A percentile compares a stretch with the other conserved stretches of the same genome.
Evolutionary conservation across 148 eudicot genomes (phyloP).

Genomic region (Rhododendron vialii): DNA sequence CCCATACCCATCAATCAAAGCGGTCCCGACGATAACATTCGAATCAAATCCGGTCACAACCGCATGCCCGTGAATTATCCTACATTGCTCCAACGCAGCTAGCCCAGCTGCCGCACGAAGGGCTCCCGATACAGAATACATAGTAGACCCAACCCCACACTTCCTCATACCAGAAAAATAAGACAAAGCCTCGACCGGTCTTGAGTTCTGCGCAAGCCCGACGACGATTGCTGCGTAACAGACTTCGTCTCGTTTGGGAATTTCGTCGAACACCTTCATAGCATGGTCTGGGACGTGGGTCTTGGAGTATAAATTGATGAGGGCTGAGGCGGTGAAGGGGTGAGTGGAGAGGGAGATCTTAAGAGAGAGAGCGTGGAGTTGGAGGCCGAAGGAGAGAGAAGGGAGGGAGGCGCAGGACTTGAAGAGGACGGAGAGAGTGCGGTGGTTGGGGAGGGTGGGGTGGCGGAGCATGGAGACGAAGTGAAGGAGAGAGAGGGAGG

Average conservation of each 20-base stretch:
- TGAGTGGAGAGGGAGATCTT: conserved; percentile 30
- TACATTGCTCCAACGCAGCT: conserved; percentile 60
- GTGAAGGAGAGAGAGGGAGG: conserved; percentile 34
- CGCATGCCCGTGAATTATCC: conserved; percentile 41
- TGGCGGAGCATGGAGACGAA: conserved; percentile 67
- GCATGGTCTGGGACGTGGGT: conserved; percentile 30
- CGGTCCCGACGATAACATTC: background rate
- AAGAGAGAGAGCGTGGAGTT: conserved; percentile 35
- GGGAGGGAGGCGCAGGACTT: conserved; percentile 42
- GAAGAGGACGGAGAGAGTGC: conserved; percentile 44
- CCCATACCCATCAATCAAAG: conserved; percentile 58
- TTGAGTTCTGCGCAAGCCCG: conserved; percentile 24
- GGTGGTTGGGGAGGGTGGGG: conserved; percentile 45
- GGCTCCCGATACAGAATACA: conserved; percentile 58
- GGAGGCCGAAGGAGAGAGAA: conserved; percentile 31
- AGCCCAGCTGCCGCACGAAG: conserved; percentile 41
- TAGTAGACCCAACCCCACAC: conserved; percentile 29
- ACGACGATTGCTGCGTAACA: conserved; percentile 54
- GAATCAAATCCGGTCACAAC: background rate
- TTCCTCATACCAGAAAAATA: background rate
- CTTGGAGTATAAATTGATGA: conserved; percentile 43
- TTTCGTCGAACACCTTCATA: conserved; percentile 61
- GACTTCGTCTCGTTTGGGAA: conserved; percentile 40
- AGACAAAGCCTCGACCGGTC: background rate
- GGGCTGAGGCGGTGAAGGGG: conserved; percentile 43